phyloP scores from a whole-genome alignment of 2,329 filamentous ascomycete genomes.

The Xylaria sp. region DNA sequence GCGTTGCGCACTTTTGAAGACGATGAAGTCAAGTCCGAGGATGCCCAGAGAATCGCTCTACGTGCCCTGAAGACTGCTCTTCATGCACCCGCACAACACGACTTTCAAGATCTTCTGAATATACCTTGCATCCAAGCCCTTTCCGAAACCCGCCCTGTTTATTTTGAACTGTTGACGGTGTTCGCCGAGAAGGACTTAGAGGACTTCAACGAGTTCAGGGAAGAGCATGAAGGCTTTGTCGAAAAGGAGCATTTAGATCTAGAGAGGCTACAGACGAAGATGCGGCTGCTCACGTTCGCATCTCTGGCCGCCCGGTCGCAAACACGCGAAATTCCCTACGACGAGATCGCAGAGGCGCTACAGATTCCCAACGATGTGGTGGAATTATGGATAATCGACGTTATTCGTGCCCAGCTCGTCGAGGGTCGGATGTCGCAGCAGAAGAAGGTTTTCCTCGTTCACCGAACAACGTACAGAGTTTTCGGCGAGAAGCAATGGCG shows the following conservation, averaged over 20 bases:
- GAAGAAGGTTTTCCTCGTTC: constrained; percentile 92
- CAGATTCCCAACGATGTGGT: constrained; percentile 86
- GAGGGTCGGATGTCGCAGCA: constrained; percentile 97
- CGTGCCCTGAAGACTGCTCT: constrained; percentile 67
- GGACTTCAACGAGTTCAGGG: constrained; percentile 94
- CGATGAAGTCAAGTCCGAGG: constrained; percentile 66
- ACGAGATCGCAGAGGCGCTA: constrained; percentile 83
- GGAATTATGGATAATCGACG: constrained; percentile 99
- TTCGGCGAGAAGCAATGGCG: constrained; percentile 99
- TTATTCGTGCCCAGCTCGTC: constrained; percentile 93
- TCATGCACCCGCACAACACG: constrained; percentile 67
- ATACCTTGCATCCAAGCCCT: constrained; percentile 88
- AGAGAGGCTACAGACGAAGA: constrained; percentile 87
- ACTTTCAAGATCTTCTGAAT: constrained; percentile 83
- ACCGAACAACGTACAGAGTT: constrained; percentile 94
- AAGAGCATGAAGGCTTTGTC: constrained; percentile 88
- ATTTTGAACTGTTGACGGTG: constrained; percentile 93
- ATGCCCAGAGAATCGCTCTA: constrained; percentile 70
- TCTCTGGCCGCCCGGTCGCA: constrained; percentile 86
- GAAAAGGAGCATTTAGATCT: constrained; percentile 79
- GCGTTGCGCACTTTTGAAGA: constrained; percentile 71
- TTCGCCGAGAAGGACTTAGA: constrained; percentile 95
- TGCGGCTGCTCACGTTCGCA: constrained; percentile 92
- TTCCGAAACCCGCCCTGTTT: constrained; percentile 82
- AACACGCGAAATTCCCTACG: constrained; percentile 89